phyloP scores from a whole-genome alignment of 2,329 filamentous ascomycete species.

The Calonectria pseudoreteaudii region DNA sequence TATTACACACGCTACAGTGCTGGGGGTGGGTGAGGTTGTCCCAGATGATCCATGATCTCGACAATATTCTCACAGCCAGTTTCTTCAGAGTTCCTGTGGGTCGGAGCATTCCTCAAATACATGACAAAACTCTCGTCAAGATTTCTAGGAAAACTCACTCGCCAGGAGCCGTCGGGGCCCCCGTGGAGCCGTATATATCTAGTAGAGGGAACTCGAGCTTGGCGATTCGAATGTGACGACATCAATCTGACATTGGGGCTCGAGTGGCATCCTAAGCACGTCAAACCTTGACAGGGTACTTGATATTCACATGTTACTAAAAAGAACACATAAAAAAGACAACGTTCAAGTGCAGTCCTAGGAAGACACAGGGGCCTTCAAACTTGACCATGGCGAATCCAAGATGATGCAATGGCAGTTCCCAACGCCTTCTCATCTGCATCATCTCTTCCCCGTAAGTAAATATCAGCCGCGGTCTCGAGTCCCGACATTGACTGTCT shows the following conservation, averaged over 20 bases:
- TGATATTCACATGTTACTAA: neutral
- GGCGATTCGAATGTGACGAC: neutral
- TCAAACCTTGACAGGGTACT: neutral
- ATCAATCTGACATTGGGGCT: neutral
- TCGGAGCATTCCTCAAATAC: neutral
- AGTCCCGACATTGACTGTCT: neutral
- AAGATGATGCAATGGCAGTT: neutral
- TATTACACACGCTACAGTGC: neutral
- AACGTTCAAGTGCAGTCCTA: neutral
- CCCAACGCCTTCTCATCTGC: neutral
- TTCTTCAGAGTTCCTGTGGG: neutral
- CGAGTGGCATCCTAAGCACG: neutral
- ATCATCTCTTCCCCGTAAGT: neutral
- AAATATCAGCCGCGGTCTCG: neutral
- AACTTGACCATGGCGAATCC: neutral
- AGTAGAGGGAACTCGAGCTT: neutral
- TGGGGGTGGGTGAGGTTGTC: neutral
- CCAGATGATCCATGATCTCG: no score
- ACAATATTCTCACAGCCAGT: neutral
- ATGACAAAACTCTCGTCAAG: neutral
- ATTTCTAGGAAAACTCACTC: neutral
- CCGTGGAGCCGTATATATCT: neutral
- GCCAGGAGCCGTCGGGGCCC: neutral
- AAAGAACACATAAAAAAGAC: neutral
- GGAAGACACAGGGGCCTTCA: neutral